Evolutionary conservation across 2,329 filamentous ascomycete genomes (phyloP), one percentile per base, ranked within the genome.

Genomic region (Emericellopsis cladophorae): DNA sequence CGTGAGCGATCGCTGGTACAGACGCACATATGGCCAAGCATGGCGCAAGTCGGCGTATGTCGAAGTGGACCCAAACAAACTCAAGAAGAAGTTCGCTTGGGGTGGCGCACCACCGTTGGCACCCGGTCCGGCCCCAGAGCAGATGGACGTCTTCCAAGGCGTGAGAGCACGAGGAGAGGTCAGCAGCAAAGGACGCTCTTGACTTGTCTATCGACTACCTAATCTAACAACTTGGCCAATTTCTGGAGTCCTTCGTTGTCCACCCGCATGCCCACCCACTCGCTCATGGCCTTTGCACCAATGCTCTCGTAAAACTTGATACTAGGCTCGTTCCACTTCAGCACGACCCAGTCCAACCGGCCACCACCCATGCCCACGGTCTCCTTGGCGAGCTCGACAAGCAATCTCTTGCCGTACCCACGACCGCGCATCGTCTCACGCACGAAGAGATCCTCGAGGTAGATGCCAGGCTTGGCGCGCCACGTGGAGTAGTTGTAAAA

Each of bases 401-500:
- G 67, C 55, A 96, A 60, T 51, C 70, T 66, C 60, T 81, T 84
- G 32, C 89, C 90, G 55, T 90, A 94, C 1, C 89, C 89, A 45
- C 75, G 76, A 29, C 80, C 80, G 4, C 92, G 70, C 51, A 83
- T 79, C 36, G 66, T 65, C 1, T 78, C 72, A 50, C 78, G 71
- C 33, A 98, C 86, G 54, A 81, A 95, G n/a, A 96, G 67, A 55
- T 96, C 90, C 60, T 96, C 90, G 31, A 96, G 79, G 60, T 93
- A 95, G 54, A 98, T 84, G 3, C 90, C 90, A 0, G 89, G 78
- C 36, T 75, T 76, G n/a, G 84, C 76, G 8, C 84, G 76, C 92
- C 92, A 96, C 1, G 90, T 95, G 54, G 81, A 87, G 64, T 95
- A 96, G 64, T 90, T 96, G 70, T 90, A 88, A 60, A 94, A 96